Base-by-base conservation (phyloP, 2,329 filamentous ascomycete species). In the Cercospora sesami region DNA sequence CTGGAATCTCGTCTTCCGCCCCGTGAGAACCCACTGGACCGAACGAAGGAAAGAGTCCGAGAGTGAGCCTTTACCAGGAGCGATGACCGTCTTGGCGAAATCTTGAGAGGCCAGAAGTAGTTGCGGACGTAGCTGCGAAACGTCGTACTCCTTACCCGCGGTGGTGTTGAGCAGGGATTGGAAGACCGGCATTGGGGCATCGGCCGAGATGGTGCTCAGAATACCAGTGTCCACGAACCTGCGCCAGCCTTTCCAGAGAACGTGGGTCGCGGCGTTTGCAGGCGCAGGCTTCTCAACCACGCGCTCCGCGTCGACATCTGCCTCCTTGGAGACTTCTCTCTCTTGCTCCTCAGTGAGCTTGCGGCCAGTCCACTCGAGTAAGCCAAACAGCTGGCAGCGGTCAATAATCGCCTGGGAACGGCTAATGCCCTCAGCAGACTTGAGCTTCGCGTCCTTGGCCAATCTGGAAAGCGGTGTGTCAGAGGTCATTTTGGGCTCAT, bases 271-370 rank as follows among this genome's bases (percentile, higher is more conserved):
- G 0, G 88, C 80, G 0, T 71, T 42, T 0, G 80, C 79, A 0
- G 76, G 67, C 0, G 75, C 72, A 0, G 87, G 85, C 1, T 79
- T 80, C 69, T 90, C 80, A 0, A 73, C 31, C 53, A 90, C 79
- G 0, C 83, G 79, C 72, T 92, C 87, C 23, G 84, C 78, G 68
- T 91, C 87, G 0, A 86, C 82, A 68, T 93, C 89, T 0, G 87
- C 31, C 45, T 68, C 66, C 10, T 62, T 62, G 4, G 39, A 55
- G 86, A 0, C 79, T 69, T 92, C 90, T 0, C 89, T 82, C 73
- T 92, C 90, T 70, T 92, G 88, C 66, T 92, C 90, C 72, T 91
- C 88, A 2, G 86, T 79, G 0, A 91, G 77, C 0, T 78, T 77
- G 0, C 80, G 79, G 0, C 69, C 60, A 0, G 62, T 60, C 66